Conservation (phyloP, 495 filamentous ascomycete genomes). For the Oleoguttula mirabilis region DNA sequence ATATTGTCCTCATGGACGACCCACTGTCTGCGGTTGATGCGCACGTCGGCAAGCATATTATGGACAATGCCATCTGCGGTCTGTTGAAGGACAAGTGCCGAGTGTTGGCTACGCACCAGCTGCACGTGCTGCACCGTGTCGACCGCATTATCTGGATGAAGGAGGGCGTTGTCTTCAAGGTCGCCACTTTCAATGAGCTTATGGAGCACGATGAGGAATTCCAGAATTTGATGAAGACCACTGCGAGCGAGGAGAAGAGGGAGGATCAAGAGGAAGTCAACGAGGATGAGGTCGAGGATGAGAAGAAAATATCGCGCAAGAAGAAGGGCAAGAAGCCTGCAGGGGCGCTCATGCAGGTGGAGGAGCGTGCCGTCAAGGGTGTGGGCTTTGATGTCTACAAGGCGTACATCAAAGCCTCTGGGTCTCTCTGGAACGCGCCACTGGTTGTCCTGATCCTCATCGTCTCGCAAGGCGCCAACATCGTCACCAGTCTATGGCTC, state of each 20-base stretch:
- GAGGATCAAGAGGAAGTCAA: conserved; percentile 32
- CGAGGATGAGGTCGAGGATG: conserved; percentile 33
- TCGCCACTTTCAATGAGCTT: conserved; percentile 80
- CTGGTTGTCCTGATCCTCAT: conserved; percentile 53
- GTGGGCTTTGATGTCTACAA: conserved; percentile 75
- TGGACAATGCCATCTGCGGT: conserved; percentile 88
- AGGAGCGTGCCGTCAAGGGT: conserved; percentile 71
- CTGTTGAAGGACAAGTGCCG: conserved; percentile 79
- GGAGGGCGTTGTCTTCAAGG: conserved; percentile 63
- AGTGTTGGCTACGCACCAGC: conserved; percentile 86
- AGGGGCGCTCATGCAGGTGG: conserved; percentile 71
- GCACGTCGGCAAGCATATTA: conserved; percentile 71
- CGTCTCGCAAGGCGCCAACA: conserved; percentile 67
- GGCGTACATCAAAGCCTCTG: conserved; percentile 70
- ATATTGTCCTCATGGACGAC: conserved; percentile 42
- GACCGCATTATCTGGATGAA: conserved; percentile 89
- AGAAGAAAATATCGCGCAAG: conserved; percentile 45
- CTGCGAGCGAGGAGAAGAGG: conserved; percentile 57
- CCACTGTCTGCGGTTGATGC: conserved; percentile 42
- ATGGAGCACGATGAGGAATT: conserved; percentile 66
- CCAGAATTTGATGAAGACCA: conserved; percentile 69
- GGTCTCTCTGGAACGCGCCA: conserved; percentile 56
- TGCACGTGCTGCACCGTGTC: conserved; percentile 81
- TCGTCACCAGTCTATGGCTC: conserved; percentile 81
- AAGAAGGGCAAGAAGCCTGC: conserved; percentile 44